Conservation (phyloP, 768 basidiomycete genomes). For the Trametes cubensis region DNA sequence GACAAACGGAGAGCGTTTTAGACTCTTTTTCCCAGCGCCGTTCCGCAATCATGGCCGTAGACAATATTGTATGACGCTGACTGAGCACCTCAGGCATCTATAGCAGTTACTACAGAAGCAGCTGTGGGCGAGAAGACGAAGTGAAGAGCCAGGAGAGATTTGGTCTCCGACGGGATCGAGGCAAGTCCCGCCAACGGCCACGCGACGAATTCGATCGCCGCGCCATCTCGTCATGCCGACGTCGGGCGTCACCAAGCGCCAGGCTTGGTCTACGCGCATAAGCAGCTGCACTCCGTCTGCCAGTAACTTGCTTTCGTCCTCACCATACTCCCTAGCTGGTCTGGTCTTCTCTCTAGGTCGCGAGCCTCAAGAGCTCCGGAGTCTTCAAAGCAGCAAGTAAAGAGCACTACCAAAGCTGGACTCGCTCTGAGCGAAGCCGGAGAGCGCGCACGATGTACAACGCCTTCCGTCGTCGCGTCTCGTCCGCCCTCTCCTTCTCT, state of each 20-base stretch:
- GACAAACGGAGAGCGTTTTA: background rate
- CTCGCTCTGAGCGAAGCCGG: background rate
- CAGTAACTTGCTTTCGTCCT: background rate
- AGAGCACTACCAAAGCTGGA: background rate
- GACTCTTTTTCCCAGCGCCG: background rate
- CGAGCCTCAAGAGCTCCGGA: slow-evolving; percentile 5
- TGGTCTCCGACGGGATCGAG: background rate
- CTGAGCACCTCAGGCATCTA: background rate
- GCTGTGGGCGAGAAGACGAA: background rate
- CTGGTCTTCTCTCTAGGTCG: background rate
- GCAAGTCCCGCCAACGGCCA: background rate
- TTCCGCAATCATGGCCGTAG: background rate
- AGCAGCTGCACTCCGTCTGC: background rate
- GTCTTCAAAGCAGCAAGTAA: background rate
- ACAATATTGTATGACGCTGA: background rate
- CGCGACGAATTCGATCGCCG: slow-evolving; percentile 12
- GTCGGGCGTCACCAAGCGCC: slow-evolving; percentile 4
- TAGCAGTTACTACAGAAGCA: no score
- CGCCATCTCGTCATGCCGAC: slow-evolving; percentile 18
- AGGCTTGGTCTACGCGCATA: background rate
- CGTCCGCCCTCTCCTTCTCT: slow-evolving; percentile 31
- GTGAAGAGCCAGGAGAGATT: no score
- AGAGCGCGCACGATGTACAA: slow-evolving; percentile 44
- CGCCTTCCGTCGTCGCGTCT: slow-evolving; percentile 43
- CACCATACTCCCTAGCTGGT: background rate